These are phyloP conservation scores for Komagataella kurtzmanii DNA, from an alignment of 805 yeast species.

Conservation along the genomic window DNA sequence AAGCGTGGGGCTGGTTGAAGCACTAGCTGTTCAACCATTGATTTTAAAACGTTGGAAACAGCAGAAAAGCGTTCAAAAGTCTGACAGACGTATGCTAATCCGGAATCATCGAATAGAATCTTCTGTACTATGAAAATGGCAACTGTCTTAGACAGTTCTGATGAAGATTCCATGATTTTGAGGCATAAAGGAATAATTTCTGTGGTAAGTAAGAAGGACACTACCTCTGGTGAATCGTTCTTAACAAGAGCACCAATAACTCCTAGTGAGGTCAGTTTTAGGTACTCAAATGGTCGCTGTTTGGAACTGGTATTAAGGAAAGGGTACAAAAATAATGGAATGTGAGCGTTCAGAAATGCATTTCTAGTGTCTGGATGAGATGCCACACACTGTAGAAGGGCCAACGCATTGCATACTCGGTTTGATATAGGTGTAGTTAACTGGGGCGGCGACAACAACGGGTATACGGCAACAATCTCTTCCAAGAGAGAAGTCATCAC, in stretches of 20 bases:
- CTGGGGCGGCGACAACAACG: conserved; percentile 76
- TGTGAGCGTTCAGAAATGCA: conserved; percentile 76
- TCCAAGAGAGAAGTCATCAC: conserved; percentile 86
- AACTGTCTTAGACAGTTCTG: conserved; percentile 89
- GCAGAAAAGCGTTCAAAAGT: conserved; percentile 92
- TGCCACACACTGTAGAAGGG: conserved; percentile 91
- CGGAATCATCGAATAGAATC: conserved; percentile 83
- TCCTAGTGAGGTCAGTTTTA: conserved; percentile 85
- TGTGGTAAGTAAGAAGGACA: conserved; percentile 82
- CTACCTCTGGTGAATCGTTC: conserved; percentile 91
- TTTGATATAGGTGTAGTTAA: conserved; percentile 79
- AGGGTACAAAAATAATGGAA: conserved; percentile 87
- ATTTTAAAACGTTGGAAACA: conserved; percentile 72
- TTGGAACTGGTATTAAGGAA: conserved; percentile 85
- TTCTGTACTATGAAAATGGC: conserved; percentile 94
- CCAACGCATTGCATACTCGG: conserved; percentile 91
- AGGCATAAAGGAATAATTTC: conserved; percentile 93
- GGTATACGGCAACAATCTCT: conserved; percentile 85
- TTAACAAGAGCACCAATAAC: conserved; percentile 95
- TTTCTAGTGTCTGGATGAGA: conserved; percentile 85
- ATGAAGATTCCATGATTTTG: conserved; percentile 89
- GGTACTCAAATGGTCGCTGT: conserved; percentile 86
- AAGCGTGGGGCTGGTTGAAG: conserved; percentile 70
- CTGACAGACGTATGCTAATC: conserved; percentile 84
- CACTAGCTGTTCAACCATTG: conserved; percentile 79